Conservation (phyloP, 2,329 filamentous ascomycete genomes). For the Diaporthe amygdali region DNA sequence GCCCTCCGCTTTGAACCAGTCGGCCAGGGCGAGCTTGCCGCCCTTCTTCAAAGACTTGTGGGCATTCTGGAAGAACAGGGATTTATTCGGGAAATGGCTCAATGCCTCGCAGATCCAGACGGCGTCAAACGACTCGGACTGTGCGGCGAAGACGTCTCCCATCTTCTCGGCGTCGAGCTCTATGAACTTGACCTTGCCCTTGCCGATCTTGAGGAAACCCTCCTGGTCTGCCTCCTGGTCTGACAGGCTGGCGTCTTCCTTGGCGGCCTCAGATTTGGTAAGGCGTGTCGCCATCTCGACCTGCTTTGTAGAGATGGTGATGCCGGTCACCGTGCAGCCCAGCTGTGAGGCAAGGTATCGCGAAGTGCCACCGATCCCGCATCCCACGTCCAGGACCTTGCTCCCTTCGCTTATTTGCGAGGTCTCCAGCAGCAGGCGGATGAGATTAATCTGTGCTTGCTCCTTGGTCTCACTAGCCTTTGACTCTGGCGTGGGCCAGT, state of each 20-base stretch:
- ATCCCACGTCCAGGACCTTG: conserved; percentile 64
- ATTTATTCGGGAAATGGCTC: conserved; percentile 64
- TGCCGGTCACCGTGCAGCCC: conserved; percentile 60
- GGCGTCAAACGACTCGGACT: conserved; percentile 51
- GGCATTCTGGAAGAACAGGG: conserved; percentile 61
- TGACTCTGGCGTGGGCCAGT: conserved; percentile 55
- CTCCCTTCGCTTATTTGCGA: conserved; percentile 42
- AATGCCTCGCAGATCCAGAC: conserved; percentile 69
- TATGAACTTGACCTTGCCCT: conserved; percentile 57
- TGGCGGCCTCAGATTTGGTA: conserved; percentile 42
- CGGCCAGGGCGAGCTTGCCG: conserved; percentile 61
- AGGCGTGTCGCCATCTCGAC: conserved; percentile 63
- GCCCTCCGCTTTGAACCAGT: conserved; percentile 64
- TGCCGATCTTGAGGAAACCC: conserved; percentile 44
- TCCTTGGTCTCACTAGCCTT: conserved; percentile 60
- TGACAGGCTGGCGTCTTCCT: conserved; percentile 18
- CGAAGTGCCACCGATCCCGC: conserved; percentile 64
- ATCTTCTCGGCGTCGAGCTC: conserved; percentile 68
- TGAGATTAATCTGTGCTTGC: conserved; percentile 61
- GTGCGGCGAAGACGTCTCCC: conserved; percentile 53
- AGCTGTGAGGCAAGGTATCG: conserved; percentile 58
- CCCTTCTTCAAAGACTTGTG: conserved; percentile 51
- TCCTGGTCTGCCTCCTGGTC: conserved; percentile 32
- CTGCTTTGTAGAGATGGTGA: conserved; percentile 65
- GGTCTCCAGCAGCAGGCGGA: conserved; percentile 58